These are phyloP conservation scores for Trypanosoma rangeli DNA, from an alignment of 208 protist species.

Conservation along the genomic window DNA sequence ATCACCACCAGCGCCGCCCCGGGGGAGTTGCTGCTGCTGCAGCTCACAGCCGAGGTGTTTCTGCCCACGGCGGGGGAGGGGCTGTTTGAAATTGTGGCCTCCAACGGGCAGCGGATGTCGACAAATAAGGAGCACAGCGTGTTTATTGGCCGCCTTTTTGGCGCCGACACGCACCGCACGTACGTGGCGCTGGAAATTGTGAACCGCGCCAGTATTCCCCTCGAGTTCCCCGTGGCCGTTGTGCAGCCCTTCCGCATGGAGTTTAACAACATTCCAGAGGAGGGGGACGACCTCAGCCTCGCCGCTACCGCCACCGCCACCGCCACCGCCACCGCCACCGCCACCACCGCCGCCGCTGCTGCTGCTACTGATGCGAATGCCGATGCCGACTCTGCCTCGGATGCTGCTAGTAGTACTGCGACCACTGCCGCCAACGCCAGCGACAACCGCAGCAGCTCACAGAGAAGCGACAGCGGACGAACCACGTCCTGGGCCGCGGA, in stretches of 20 bases:
- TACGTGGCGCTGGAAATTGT: constrained; percentile 78
- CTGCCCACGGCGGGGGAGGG: constrained; percentile 61
- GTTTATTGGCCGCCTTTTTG: constrained; percentile 74
- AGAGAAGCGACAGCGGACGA: not conserved
- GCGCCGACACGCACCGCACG: constrained; percentile 46
- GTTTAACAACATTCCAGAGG: constrained; percentile 34
- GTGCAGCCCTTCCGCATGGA: constrained; percentile 81
- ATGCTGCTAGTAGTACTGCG: not conserved
- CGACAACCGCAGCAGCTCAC: not conserved
- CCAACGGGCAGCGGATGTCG: constrained; percentile 29
- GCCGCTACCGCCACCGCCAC: not conserved
- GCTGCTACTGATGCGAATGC: not conserved
- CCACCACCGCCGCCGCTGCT: not conserved
- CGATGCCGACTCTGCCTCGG: not conserved
- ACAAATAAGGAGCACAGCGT: constrained; percentile 43
- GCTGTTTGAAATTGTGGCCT: constrained; percentile 77
- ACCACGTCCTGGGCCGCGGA: not conserved
- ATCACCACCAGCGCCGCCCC: constrained; percentile 64
- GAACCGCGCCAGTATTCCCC: constrained; percentile 63
- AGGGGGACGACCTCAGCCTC: not conserved
- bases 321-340: no score
- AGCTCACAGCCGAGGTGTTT: constrained; percentile 77
- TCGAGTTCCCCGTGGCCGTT: constrained; percentile 88
- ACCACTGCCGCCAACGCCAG: not conserved
- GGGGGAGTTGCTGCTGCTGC: constrained; percentile 71